Conservation (phyloP, 2,329 filamentous ascomycete species). For the Curvularia spicifera region DNA sequence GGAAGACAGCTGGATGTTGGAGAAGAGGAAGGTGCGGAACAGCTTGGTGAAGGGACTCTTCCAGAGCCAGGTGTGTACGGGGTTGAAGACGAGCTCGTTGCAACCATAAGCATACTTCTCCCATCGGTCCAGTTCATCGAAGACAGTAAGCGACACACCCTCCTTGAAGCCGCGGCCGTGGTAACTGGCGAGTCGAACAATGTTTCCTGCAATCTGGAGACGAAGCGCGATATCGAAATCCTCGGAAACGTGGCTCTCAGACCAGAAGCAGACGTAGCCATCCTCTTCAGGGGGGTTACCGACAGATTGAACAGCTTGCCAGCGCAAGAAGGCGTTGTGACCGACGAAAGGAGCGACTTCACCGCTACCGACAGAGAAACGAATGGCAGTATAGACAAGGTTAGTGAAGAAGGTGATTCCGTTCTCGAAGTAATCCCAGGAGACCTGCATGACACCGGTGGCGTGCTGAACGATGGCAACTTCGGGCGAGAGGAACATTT, state of each 20-base stretch:
- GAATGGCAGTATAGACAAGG: conserved; percentile 73
- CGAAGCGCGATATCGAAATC: conserved; percentile 77
- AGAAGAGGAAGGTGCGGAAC: conserved; percentile 65
- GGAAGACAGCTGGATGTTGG: conserved; percentile 66
- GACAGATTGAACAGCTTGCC: conserved; percentile 67
- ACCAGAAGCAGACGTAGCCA: conserved; percentile 72
- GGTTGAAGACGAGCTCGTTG: conserved; percentile 74
- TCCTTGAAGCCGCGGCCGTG: conserved; percentile 73
- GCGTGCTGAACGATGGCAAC: conserved; percentile 78
- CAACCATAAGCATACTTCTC: conserved; percentile 73
- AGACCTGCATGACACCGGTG: conserved; percentile 72
- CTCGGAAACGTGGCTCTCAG: conserved; percentile 75
- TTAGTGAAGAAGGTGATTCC: conserved; percentile 79
- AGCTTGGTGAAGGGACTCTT: conserved; percentile 69
- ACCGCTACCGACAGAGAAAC: conserved; percentile 71
- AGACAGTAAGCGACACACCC: conserved; percentile 74
- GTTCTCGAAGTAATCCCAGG: conserved; percentile 73
- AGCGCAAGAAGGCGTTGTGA: conserved; percentile 76
- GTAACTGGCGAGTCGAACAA: conserved; percentile 72
- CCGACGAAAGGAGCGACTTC: conserved; percentile 77
- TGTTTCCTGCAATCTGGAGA: conserved; percentile 70
- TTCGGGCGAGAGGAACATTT: conserved; percentile 79
- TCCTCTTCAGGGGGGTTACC: conserved; percentile 54
- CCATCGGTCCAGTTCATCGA: conserved; percentile 73
- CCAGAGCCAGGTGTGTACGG: conserved; percentile 65